Conservation (phyloP, 2,329 filamentous ascomycete species). For the Claviceps arundinis region DNA sequence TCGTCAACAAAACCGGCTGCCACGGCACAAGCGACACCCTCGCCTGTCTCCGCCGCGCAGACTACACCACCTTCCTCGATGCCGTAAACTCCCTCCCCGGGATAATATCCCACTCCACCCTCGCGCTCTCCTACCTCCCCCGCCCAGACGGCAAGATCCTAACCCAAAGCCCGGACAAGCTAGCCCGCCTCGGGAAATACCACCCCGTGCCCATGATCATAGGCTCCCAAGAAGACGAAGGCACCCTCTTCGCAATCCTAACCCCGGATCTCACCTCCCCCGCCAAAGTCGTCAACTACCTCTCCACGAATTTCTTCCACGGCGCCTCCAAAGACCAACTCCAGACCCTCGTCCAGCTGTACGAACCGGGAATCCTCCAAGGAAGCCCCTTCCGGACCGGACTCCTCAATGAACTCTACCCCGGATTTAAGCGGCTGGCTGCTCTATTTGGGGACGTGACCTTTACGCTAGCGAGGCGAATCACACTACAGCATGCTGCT, state of each 20-base stretch:
- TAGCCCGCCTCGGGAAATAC: slow-evolving; percentile 44
- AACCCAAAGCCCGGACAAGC: slow-evolving; percentile 13
- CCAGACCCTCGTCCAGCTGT: slow-evolving; percentile 44
- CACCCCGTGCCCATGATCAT: slow-evolving; percentile 15
- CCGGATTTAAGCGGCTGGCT: slow-evolving; percentile 63
- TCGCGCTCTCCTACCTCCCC: slow-evolving; percentile 1
- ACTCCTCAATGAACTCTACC: slow-evolving; percentile 56
- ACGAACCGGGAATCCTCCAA: slow-evolving; percentile 38
- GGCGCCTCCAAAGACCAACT: slow-evolving; percentile 38
- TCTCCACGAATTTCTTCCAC: slow-evolving; percentile 46
- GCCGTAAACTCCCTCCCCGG: slow-evolving; percentile 8
- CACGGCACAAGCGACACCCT: slow-evolving; percentile 25
- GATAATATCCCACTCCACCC: not conserved
- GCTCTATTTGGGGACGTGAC: slow-evolving; percentile 63
- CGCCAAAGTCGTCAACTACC: slow-evolving; percentile 45
- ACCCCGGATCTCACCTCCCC: slow-evolving; percentile 40
- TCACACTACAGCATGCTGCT: slow-evolving; percentile 39
- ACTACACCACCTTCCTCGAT: slow-evolving; percentile 39
- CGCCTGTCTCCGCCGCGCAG: slow-evolving; percentile 23
- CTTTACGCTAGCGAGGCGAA: slow-evolving; percentile 59
- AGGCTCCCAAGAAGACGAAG: slow-evolving; percentile 3
- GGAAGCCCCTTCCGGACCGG: slow-evolving; percentile 64
- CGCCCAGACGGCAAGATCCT: slow-evolving; percentile 17
- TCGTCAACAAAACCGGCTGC: not conserved
- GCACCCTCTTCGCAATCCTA: not conserved